Evolutionary conservation across 441 rosid species (phyloP).

Genomic region (Lepidium campestre): DNA sequence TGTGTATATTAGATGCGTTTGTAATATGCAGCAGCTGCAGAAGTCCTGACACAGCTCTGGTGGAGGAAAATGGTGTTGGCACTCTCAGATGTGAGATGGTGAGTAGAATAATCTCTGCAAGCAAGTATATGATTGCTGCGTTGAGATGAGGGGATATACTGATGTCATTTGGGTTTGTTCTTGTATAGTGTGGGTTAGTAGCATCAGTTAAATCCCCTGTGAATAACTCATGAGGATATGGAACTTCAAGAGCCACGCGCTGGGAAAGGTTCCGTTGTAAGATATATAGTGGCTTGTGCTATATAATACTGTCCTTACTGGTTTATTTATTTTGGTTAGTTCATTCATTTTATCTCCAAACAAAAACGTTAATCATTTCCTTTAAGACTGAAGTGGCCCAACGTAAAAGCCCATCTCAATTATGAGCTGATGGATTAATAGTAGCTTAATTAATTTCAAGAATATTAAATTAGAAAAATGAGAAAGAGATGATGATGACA

Average conservation of each 20-base stretch:
- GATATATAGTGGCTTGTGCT: neutral
- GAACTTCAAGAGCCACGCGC: neutral
- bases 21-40: constrained; percentile 82
- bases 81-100: constrained; percentile 88
- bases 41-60: constrained; percentile 74
- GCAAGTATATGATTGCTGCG: neutral
- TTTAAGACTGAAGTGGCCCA: no score
- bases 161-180: neutral
- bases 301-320: no score
- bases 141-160: neutral
- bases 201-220: constrained; percentile 1
- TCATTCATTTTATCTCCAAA: no score
- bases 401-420: no score
- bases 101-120: constrained; percentile 2
- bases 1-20: constrained; percentile 55
- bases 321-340: no score
- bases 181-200: constrained; percentile 27
- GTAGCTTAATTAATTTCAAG: no score
- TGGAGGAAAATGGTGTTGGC: constrained; percentile 66
- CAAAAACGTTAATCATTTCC: no score
- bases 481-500: no score
- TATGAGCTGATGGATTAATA: no score
- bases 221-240: neutral
- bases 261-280: neutral
- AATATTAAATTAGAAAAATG: no score